Base-by-base conservation (phyloP, 2,329 filamentous ascomycete species). In the Cercospora sp. region DNA sequence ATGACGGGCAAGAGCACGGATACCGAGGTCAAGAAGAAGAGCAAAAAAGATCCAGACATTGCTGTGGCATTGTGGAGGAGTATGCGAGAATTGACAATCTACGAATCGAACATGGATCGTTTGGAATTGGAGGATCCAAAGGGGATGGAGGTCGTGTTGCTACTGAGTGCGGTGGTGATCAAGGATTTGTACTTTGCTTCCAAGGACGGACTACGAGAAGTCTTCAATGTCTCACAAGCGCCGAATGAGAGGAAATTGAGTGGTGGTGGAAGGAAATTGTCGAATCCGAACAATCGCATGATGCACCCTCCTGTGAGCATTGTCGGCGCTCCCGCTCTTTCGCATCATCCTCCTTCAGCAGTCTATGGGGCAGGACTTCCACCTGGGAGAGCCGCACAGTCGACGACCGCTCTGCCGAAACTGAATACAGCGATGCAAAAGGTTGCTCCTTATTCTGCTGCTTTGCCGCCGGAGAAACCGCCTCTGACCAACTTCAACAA, bases 61-160 rank as follows among this genome's bases (percentile, higher is more conserved):
- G 94, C 93, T 0, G 86, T 98, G n/a, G 93, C 93, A 2, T 86
- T 98, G 74, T 97, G 94, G 83, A 89, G 90, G 72, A 86, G 87
- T 18, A 84, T 90, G 28, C 90, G 88, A 73, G 91, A 94, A 73
- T 80, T 98, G 67, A 97, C 94, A 1, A 86, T 99, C 51, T 97
- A 98, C 82, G 92, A 99, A 79, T 92, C 94, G 5, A 98, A 98
- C 77, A 84, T 98, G 76, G 90, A 91, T 69, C 86, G 95, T 6
- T 90, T 98, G 10, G 94, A 98, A 53, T 89, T 98, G 69, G 93
- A 99, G 79, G 95, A 99, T 79, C 89, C 91, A 66, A 98, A 97
- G 79, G 95, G 95, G 0, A 83, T 98, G 3, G 95, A 99, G 78
- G 87, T 98, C 1, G 89, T 94, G 1, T 80, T 98, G 23, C 76